Conservation (phyloP, 148 eudicot species). For the Hydrangea macrophylla region DNA sequence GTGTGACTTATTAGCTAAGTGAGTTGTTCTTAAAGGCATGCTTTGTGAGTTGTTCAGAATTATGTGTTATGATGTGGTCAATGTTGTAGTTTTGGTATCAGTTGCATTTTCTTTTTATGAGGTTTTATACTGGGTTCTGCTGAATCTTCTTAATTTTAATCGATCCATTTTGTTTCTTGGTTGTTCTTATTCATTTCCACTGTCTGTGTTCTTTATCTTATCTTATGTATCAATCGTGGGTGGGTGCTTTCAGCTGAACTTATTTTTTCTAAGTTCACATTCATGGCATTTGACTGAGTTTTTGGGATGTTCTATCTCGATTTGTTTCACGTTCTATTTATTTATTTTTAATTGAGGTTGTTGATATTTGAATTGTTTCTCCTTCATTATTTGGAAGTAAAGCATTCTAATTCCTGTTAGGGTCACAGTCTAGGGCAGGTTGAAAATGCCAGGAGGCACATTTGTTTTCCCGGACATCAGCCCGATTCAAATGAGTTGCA, state of each 20-base stretch:
- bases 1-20: neutral
- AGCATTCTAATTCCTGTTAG: slow-evolving; percentile 33
- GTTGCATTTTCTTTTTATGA: neutral
- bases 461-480: slow-evolving; percentile 50
- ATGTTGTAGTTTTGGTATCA: neutral
- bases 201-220: neutral
- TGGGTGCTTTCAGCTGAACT: too few species aligned
- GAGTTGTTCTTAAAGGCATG: neutral
- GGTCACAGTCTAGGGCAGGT: slow-evolving; percentile 72
- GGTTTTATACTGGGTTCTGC: neutral
- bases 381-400: slow-evolving; percentile 4
- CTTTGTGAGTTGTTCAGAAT: neutral
- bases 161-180: neutral
- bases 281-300: too few species aligned
- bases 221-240: neutral
- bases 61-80: neutral
- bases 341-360: too few species aligned
- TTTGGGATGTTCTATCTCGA: too few species aligned
- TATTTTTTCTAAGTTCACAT: too few species aligned
- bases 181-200: neutral
- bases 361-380: slow-evolving; percentile 13
- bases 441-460: slow-evolving; percentile 75
- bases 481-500: slow-evolving; percentile 52
- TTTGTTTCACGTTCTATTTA: too few species aligned
- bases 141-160: neutral